phyloP scores from a whole-genome alignment of 306 rosid genomes.

The Neltuma alba region DNA sequence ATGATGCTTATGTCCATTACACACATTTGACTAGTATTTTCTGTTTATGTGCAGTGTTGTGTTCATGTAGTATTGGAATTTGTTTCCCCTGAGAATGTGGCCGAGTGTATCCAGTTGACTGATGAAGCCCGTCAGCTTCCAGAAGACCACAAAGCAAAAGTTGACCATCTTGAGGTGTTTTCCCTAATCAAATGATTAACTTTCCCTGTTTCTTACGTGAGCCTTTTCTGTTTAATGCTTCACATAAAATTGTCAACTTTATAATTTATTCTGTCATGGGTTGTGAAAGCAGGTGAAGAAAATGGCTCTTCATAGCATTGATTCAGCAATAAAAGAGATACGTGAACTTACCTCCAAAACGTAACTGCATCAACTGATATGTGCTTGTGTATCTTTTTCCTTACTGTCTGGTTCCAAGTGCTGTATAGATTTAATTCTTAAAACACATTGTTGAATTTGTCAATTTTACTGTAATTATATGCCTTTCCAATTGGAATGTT shows the following conservation, averaged over 20 bases:
- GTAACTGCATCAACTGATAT: conserved; percentile 44
- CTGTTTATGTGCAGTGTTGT: conserved; percentile 67
- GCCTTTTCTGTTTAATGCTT: background rate
- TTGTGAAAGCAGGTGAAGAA: conserved; percentile 74
- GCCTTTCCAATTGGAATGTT: conserved; percentile 20
- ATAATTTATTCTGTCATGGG: conserved; percentile 16
- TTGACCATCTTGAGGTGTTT: conserved; percentile 78
- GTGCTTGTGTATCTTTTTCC: background rate
- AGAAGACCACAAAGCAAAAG: conserved; percentile 69
- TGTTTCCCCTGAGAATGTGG: conserved; percentile 83
- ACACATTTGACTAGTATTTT: conserved; percentile 31
- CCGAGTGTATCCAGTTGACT: conserved; percentile 68
- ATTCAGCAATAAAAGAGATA: conserved; percentile 76
- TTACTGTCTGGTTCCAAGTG: background rate
- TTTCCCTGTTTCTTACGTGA: background rate
- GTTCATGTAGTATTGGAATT: conserved; percentile 88
- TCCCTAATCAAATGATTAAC: conserved; percentile 16
- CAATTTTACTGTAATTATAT: conserved; percentile 23
- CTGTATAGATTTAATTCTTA: conserved; percentile 37
- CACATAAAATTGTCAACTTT: conserved; percentile 19
- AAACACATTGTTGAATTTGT: conserved; percentile 19
- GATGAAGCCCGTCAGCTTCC: conserved; percentile 83
- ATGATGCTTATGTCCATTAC: no score
- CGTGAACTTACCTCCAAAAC: conserved; percentile 78
- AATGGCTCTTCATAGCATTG: conserved; percentile 74